phyloP scores from a whole-genome alignment of 768 basidiomycete genomes.

The Boletus patriciae region DNA sequence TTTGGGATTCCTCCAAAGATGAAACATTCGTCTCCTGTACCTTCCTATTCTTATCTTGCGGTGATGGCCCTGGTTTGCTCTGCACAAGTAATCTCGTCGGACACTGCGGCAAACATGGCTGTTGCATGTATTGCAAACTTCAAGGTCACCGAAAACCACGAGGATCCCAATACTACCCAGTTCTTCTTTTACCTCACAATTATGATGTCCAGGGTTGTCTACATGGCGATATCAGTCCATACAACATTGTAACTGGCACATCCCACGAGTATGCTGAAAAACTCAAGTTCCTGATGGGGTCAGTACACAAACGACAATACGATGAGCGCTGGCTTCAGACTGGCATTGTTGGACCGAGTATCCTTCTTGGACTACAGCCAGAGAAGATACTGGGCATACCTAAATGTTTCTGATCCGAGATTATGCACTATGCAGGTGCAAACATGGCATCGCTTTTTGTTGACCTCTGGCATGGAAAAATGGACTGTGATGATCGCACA shows the following conservation, averaged over 20 bases:
- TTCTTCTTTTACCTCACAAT: not conserved
- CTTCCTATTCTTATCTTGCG: not conserved
- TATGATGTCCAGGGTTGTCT: not conserved
- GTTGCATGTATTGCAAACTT: not conserved
- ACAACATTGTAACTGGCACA: not conserved
- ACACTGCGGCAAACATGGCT: not conserved
- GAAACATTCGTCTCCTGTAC: not conserved
- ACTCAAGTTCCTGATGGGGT: not conserved
- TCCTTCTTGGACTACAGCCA: not conserved
- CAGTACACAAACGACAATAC: not conserved
- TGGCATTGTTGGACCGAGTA: not conserved
- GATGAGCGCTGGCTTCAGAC: not conserved
- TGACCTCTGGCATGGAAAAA: no score
- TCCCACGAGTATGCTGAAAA: not conserved
- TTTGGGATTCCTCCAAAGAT: slow-evolving; percentile 19
- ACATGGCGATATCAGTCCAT: not conserved
- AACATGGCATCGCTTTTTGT: not conserved
- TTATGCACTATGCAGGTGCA: not conserved
- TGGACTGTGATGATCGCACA: no score
- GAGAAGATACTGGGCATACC: no score
- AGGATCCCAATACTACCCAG: not conserved
- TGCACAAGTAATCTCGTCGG: not conserved
- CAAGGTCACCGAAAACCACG: not conserved
- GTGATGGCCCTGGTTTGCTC: not conserved
- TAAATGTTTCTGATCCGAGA: no score